These are phyloP conservation scores for Daldinia vernicosa DNA, from an alignment of 495 filamentous ascomycete genomes.

Conservation along the genomic window DNA sequence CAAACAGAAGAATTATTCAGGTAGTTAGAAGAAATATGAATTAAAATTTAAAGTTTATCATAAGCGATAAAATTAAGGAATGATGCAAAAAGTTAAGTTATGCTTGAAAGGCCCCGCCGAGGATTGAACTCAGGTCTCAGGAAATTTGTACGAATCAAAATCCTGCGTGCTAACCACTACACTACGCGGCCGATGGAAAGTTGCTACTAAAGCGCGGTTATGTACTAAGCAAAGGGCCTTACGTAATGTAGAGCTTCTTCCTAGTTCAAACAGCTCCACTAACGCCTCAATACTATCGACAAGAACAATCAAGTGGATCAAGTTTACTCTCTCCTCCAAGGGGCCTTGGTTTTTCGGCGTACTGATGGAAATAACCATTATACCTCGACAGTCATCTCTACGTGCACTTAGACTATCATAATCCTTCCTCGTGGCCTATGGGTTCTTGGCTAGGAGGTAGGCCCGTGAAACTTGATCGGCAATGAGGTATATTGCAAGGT, in stretches of 20 bases:
- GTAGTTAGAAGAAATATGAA: too few relatives aligned
- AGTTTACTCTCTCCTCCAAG: background rate
- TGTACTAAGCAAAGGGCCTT: background rate
- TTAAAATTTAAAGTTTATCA: too few relatives aligned
- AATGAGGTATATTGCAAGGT: background rate
- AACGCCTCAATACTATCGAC: background rate
- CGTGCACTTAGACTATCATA: background rate
- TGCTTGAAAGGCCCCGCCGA: slow-evolving; percentile 37
- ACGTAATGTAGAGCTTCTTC: slow-evolving; percentile 9
- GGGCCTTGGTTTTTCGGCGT: background rate
- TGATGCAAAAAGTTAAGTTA: slow-evolving; percentile 7
- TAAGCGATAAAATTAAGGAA: background rate
- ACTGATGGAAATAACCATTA: background rate
- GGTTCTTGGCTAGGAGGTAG: background rate
- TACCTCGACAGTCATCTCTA: background rate
- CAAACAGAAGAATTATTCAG: too few relatives aligned
- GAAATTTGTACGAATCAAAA: slow-evolving; percentile 36
- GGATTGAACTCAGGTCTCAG: slow-evolving; percentile 45
- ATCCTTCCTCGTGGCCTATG: too few relatives aligned
- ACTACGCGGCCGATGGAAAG: slow-evolving; percentile 38
- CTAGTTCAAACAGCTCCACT: background rate
- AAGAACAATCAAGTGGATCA: background rate
- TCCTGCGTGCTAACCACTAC: slow-evolving; percentile 46
- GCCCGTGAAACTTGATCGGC: background rate
- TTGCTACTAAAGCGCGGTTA: background rate